phyloP scores from a whole-genome alignment of 371 early-diverging fungal species.

The Circinella minor region DNA sequence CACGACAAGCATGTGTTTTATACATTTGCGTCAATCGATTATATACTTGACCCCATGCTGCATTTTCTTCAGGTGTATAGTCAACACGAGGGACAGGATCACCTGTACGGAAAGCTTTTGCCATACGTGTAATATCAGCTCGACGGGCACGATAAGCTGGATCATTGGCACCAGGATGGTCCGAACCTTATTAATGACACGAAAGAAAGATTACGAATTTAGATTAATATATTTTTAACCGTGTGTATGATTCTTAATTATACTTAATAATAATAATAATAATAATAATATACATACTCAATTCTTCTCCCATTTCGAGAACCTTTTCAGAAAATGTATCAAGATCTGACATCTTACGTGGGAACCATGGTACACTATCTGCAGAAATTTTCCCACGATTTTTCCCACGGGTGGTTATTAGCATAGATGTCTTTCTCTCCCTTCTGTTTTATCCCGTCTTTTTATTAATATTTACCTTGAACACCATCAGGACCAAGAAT shows the following conservation, averaged over 20 bases:
- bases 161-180: constrained; percentile 95
- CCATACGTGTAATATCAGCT: constrained; percentile 85
- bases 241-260: no score
- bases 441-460: neutral
- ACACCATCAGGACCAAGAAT: constrained; percentile 41
- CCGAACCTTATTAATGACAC: constrained; percentile 62
- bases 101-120: constrained; percentile 85
- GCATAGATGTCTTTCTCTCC: neutral
- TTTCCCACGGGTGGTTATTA: constrained; percentile 15
- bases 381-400: constrained; percentile 22
- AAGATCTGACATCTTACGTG: constrained; percentile 90
- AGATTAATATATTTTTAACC: no score
- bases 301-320: constrained; percentile 90
- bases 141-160: constrained; percentile 86
- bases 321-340: constrained; percentile 95
- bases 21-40: constrained; percentile 79
- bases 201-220: neutral
- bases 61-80: constrained; percentile 82
- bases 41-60: constrained; percentile 90
- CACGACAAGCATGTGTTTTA: constrained; percentile 89
- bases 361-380: constrained; percentile 89
- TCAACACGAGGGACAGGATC: constrained; percentile 84
- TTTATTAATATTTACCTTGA: neutral
- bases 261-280: neutral
- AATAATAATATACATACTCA: constrained; percentile 45